Base-by-base conservation (phyloP, 257 asterid genomes). In the Coffea eugenioides region DNA sequence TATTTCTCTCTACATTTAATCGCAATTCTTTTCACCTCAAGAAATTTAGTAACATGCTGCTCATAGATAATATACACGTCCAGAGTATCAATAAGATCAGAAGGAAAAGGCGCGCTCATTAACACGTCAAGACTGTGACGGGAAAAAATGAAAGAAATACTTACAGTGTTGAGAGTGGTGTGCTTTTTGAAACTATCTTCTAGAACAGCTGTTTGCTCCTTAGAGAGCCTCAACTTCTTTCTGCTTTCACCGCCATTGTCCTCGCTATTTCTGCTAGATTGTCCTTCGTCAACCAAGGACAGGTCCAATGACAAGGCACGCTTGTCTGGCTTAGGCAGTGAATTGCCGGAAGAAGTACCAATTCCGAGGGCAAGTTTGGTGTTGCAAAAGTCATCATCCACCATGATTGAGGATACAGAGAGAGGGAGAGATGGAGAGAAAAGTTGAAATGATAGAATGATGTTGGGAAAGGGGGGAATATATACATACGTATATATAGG, bases 141-240 rank as follows among this genome's bases (percentile, higher is more conserved):
- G 20, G 10, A 18, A 65, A n/a, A 70, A 25, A 0, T 15, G 5
- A 21, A 51, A 25, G 21, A 64, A 0, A 7, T 69, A 74, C 13
- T 20, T 76, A 86, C 90, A 25, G 83, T 81, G 69, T 82, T 87
- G 21, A 86, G 90, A 34, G 90, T 86, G n/a, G 73, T 79, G 21
- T 80, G 90, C 9, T 82, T 73, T 77, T 75, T 86, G 86, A 86
- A 86, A 74, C 83, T 80, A 56, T 84, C 82, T 66, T 86, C 90
- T 52, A 84, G 82, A 67, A 86, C 70, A 2, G 62, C 67, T 18
- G 88, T 84, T 54, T 84, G 90, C 31, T 84, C 82, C 65, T 82
- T 77, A 23, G 85, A 74, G 1, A 86, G 79, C 67, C 88, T 80
- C 61, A 86, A 82, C 69, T 86, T 86, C 85, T 86, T 86, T 73